phyloP scores from a whole-genome alignment of 345 rosid species.

The Cardiospermum halicacabum region DNA sequence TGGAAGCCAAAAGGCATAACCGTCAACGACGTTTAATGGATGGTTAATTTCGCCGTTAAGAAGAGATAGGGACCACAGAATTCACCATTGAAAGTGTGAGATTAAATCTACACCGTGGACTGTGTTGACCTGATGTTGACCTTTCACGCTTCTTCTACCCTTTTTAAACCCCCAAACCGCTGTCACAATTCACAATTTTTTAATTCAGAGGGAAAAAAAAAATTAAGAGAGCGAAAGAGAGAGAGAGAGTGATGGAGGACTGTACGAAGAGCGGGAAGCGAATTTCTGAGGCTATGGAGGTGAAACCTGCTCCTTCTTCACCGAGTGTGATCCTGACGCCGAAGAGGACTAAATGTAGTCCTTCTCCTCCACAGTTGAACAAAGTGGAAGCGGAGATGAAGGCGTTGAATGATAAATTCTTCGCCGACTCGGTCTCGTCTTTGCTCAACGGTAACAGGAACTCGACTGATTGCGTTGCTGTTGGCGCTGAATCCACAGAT shows the following conservation, averaged over 20 bases:
- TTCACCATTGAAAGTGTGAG: too few relatives aligned
- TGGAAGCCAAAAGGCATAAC: not conserved
- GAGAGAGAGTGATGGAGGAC: slow-evolving; percentile 4
- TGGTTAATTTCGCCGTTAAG: not conserved
- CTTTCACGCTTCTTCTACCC: not conserved
- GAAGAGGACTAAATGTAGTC: slow-evolving; percentile 3
- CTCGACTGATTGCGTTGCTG: not conserved
- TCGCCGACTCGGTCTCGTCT: slow-evolving; percentile 4
- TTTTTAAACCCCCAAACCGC: slow-evolving; percentile 8
- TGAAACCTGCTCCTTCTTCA: not conserved
- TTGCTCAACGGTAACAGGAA: not conserved
- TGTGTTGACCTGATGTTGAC: slow-evolving; percentile 6
- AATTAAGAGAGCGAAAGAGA: not conserved
- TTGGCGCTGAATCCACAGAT: slow-evolving; percentile 9
- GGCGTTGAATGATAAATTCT: not conserved
- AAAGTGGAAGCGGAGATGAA: not conserved
- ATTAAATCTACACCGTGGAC: slow-evolving; percentile 16
- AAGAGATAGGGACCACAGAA: not conserved
- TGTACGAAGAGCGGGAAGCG: slow-evolving; percentile 10
- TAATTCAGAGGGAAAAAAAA: not conserved
- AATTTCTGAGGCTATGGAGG: not conserved
- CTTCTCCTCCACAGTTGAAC: not conserved
- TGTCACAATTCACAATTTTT: not conserved
- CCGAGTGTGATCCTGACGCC: not conserved
- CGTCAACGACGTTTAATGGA: not conserved